Evolutionary conservation across 371 early-diverging fungal genomes (phyloP), one percentile per base, ranked within the genome.

Genomic region (Rhizomucor miehei): DNA sequence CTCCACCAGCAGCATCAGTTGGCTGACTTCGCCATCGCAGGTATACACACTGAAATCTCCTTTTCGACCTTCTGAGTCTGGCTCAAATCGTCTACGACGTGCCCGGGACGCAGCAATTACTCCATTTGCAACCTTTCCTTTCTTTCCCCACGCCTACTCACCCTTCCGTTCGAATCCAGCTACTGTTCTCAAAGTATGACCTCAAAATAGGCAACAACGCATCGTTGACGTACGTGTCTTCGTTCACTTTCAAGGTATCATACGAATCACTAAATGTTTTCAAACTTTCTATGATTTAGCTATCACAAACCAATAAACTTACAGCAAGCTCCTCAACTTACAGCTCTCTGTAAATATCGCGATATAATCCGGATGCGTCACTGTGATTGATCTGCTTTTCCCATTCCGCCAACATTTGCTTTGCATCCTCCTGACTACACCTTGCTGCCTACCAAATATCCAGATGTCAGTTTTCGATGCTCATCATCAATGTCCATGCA

Each of bases 41-140:
- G 54, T 44, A 25, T 53, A n/a, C 34, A 53, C 44, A 44, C 54
- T 53, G 35, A 43, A 53, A 34, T 45, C 54, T n/a, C 29, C 45
- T 34, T 53, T 53, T 14, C 34, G 19, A 34, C 45, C 54, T 25
- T 52, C 40, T 45, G 54, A 43, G 19, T 29, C 44, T 19, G 24
- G 54, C 25, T 44, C 45, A 43, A 53, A 24, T 44, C 14, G 20
- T 36, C 39, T 38, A 12, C 24, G 37, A n/a, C 52, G 16, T 14
- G 12, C 38, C 16, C 52, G 52, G 19, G 52, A 52, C 5, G 11
- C 52, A 23, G 11, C 19, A 20, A 41, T 41, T 12, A 41, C 41
- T 16, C 41, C 40, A 25, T 52, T 52, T 16, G 52, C 14, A 19
- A 4, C 16, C 6, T 41, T 19, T 41, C 11, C 14, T 36, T 17